Percentiles rank a stretch among this genome's conserved stretches.
Evolutionary conservation across 1,284 basidiomycete species (phyloP).

Genomic region (Leccinum insigne): DNA sequence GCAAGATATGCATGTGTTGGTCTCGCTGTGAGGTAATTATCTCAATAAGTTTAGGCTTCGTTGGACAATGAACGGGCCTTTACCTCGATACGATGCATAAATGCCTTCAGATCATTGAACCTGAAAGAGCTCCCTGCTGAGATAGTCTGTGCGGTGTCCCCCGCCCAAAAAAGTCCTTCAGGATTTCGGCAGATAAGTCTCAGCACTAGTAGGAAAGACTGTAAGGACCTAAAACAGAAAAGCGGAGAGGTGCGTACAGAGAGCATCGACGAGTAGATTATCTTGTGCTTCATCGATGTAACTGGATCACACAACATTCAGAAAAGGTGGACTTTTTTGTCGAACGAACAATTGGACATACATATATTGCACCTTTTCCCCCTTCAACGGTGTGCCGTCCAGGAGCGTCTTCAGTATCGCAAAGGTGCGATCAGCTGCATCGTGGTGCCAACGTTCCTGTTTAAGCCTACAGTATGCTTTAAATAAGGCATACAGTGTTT

Average conservation of each 20-base stretch:
- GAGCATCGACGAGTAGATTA: constrained; percentile 13
- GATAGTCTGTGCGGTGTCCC: constrained; percentile 79
- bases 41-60: not conserved
- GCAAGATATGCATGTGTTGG: constrained; percentile 13
- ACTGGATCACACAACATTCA: constrained; percentile 33
- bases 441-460: constrained; percentile 45
- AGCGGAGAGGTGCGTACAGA: too few species aligned
- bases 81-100: constrained; percentile 61
- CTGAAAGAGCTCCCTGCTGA: constrained; percentile 69
- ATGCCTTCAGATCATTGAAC: constrained; percentile 71
- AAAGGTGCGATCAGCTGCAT: constrained; percentile 68
- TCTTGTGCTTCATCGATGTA: constrained; percentile 78
- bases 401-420: constrained; percentile 44
- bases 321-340: not conserved
- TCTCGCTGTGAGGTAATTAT: constrained; percentile 18
- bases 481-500: constrained; percentile 56
- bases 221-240: too few species aligned
- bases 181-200: constrained; percentile 45
- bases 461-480: constrained; percentile 53
- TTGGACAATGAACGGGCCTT: not conserved
- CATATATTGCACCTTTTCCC: constrained; percentile 56
- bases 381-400: constrained; percentile 33
- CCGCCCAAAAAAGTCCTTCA: constrained; percentile 74
- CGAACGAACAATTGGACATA: constrained; percentile 33
- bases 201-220: too few species aligned